Conservation (phyloP, 108 stramenopile genomes). For the Cyclotella choctawhatcheeana region DNA sequence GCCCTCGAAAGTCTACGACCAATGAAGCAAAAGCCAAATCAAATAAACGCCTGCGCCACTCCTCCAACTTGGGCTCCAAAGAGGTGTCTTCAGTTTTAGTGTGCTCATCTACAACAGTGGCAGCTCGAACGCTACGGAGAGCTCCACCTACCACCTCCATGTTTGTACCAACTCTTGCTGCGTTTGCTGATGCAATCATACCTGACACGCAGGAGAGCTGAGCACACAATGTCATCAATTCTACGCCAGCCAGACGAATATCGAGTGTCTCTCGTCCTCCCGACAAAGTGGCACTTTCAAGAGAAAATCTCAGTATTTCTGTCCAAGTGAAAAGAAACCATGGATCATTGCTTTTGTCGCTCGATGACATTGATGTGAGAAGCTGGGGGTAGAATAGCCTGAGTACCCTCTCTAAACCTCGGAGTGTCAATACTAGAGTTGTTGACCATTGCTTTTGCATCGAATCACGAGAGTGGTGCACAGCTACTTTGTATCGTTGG, state of each 20-base stretch:
- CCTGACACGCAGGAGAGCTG: slow-evolving; percentile 77
- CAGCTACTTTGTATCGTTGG: slow-evolving; percentile 72
- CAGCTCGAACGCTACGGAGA: slow-evolving; percentile 62
- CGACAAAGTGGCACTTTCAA: slow-evolving; percentile 54
- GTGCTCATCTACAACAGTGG: slow-evolving; percentile 34
- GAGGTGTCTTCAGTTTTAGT: neutral
- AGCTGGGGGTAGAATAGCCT: slow-evolving; percentile 70
- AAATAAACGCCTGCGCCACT: slow-evolving; percentile 58
- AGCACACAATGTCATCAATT: slow-evolving; percentile 68
- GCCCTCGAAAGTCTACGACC: slow-evolving; percentile 50
- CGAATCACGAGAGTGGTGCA: slow-evolving; percentile 88
- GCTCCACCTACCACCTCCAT: slow-evolving; percentile 93
- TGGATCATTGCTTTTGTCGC: slow-evolving; percentile 41
- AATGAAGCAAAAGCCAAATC: slow-evolving; percentile 67
- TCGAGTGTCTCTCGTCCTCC: slow-evolving; percentile 79
- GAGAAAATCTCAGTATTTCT: slow-evolving; percentile 66
- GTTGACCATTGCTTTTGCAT: slow-evolving; percentile 84
- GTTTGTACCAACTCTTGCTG: slow-evolving; percentile 83
- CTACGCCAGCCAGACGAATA: slow-evolving; percentile 73
- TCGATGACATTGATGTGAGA: slow-evolving; percentile 41
- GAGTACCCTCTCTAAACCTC: slow-evolving; percentile 81
- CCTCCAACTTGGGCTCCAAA: slow-evolving; percentile 29
- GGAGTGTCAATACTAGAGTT: slow-evolving; percentile 80
- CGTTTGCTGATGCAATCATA: slow-evolving; percentile 69
- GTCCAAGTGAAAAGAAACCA: slow-evolving; percentile 84